Conservation (phyloP, 176 grass and related monocot species). For the Saccharum spontaneum region DNA sequence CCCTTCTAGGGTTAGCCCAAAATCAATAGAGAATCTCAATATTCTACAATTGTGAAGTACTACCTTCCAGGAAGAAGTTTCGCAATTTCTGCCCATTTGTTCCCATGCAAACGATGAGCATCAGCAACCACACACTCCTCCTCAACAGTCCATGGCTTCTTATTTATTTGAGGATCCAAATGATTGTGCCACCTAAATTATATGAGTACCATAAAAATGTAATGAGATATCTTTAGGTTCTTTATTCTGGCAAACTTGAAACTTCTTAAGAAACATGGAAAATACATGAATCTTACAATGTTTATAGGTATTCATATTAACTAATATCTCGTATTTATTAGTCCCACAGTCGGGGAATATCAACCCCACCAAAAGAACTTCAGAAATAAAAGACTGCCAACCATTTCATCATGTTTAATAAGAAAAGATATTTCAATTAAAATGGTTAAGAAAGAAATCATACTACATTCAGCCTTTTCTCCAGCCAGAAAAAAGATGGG, state of each 20-base stretch:
- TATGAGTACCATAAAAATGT: slow-evolving; percentile 24
- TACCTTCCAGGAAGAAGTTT: slow-evolving; percentile 97
- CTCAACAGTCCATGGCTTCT: slow-evolving; percentile 77
- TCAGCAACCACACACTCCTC: slow-evolving; percentile 69
- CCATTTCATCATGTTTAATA: slow-evolving; percentile 6
- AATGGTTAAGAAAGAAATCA: not conserved
- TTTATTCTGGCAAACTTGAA: slow-evolving; percentile 3
- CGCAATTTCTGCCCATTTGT: slow-evolving; percentile 98
- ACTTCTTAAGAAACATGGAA: not conserved
- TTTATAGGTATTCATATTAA: not conserved
- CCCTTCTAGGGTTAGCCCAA: too few species aligned
- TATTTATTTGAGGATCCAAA: slow-evolving; percentile 89
- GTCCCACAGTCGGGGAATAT: not conserved
- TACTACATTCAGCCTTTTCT: not conserved
- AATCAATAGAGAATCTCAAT: too few species aligned
- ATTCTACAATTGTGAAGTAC: slow-evolving; percentile 6
- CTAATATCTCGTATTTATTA: not conserved
- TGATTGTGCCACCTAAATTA: slow-evolving; percentile 99
- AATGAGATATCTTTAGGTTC: slow-evolving; percentile 8
- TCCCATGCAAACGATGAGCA: slow-evolving; percentile 81
- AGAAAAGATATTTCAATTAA: slow-evolving; percentile 11
- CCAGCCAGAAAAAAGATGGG: not conserved
- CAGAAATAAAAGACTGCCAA: not conserved
- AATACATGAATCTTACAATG: slow-evolving; percentile 16
- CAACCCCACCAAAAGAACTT: not conserved